Evolutionary conservation across 495 filamentous ascomycete genomes (phyloP), one percentile per base, ranked within the genome.

Genomic region (Entonaema liquescens): DNA sequence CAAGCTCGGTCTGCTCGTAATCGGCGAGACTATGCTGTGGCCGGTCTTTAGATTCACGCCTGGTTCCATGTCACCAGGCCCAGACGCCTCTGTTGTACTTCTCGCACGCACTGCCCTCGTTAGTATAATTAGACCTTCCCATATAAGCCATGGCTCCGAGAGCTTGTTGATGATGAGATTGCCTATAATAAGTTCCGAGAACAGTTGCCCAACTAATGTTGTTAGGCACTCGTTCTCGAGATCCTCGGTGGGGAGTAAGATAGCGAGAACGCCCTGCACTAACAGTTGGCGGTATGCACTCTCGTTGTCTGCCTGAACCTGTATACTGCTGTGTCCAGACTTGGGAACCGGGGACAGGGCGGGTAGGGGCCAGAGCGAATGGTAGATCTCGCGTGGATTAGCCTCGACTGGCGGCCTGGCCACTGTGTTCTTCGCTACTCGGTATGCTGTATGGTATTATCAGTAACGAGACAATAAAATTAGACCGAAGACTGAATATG

Each of bases 201-300:
- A 81, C 26, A 98, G 87, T 78, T 98, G 94, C 42, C 89, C 87
- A 61, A 98, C 89, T 53, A 99, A 83, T 7, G 90, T 84, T 17
- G 92, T 88, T 73, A 98, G 81, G 76, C 93, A 97, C 53, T 83
- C 87, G 78, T 96, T 98, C 73, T 94, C 89, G 9, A 98, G 85
- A 72, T 98, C 94, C 76, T 98, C 94, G 17, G 92, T 95, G 5
- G 95, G 95, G 33, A 99, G 84, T 25, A 98, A 83, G 47, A 97
- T 81, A 4, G 93, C 90, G 49, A 99, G 81, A 49, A 91, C 84
- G 4, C 89, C 91, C 68, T 92, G 88, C 15, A 92, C 92, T 12
- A 98, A 81, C 68, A 97, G 79, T 74, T 93, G 92, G 76, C 93
- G 89, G 81, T 95, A 97, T 59, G 86, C 83, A 19, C 85, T 84